Conservation (phyloP, 345 rosid genomes). For the Ceriops tagal region DNA sequence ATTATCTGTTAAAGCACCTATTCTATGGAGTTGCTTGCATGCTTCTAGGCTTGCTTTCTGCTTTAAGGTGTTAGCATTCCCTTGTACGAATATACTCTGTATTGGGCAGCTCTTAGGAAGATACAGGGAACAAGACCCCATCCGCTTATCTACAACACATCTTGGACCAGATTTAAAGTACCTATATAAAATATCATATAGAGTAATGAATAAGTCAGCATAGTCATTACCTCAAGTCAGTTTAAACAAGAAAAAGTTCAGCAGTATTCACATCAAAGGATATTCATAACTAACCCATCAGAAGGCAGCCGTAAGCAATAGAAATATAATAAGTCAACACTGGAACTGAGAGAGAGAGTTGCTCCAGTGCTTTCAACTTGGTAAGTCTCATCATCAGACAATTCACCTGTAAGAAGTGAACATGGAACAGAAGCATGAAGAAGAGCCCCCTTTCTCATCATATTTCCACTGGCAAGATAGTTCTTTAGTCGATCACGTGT, state of each 20-base stretch:
- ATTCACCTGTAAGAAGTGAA: slow-evolving; percentile 38
- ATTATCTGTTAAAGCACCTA: slow-evolving; percentile 74
- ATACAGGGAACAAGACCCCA: slow-evolving; percentile 40
- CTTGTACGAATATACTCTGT: slow-evolving; percentile 37
- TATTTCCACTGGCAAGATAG: slow-evolving; percentile 61
- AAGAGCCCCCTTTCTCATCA: slow-evolving; percentile 69
- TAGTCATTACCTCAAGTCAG: no score
- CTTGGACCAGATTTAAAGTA: slow-evolving; percentile 75
- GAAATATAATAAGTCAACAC: slow-evolving; percentile 57
- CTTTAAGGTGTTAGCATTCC: slow-evolving; percentile 39
- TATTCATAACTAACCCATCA: slow-evolving; percentile 55
- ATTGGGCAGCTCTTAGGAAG: slow-evolving; percentile 81
- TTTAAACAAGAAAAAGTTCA: neutral
- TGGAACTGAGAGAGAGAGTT: slow-evolving; percentile 51
- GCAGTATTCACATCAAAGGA: neutral
- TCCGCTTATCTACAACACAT: slow-evolving; percentile 45
- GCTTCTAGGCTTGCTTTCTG: slow-evolving; percentile 80
- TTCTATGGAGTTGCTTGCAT: slow-evolving; percentile 60
- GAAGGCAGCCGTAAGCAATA: slow-evolving; percentile 91
- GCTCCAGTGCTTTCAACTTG: slow-evolving; percentile 64
- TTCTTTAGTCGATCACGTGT: slow-evolving; percentile 49
- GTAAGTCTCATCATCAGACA: slow-evolving; percentile 35
- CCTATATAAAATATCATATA: slow-evolving; percentile 32
- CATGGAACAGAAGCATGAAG: slow-evolving; percentile 57
- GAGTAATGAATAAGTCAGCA: neutral